These are phyloP conservation scores for Saccharomycopsis fodiens DNA, from an alignment of 805 yeast genomes.

Conservation along the genomic window DNA sequence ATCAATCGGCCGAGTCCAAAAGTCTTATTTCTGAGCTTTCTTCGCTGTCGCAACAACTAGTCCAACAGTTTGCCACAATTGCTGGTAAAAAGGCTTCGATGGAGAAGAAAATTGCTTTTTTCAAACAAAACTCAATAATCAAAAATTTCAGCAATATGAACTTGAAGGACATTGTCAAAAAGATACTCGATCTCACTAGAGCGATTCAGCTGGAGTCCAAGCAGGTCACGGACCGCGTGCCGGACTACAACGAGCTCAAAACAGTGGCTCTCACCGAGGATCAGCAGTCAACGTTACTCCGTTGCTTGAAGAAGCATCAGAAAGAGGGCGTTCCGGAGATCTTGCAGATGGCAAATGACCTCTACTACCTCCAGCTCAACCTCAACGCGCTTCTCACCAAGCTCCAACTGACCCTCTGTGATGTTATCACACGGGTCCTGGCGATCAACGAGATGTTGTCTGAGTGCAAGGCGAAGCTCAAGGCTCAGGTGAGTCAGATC, in stretches of 20 bases:
- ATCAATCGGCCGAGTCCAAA: constrained; percentile 28
- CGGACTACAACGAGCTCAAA: constrained; percentile 18
- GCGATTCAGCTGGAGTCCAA: constrained; percentile 24
- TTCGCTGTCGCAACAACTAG: constrained; percentile 25
- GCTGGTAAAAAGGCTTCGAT: constrained; percentile 34
- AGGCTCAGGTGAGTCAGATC: constrained; percentile 18
- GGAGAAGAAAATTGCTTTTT: constrained; percentile 34
- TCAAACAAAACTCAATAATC: constrained; percentile 32
- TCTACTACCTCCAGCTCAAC: constrained; percentile 30
- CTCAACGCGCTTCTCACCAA: constrained; percentile 31
- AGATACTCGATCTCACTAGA: constrained; percentile 21
- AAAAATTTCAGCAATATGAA: constrained; percentile 23
- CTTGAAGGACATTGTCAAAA: constrained; percentile 20
- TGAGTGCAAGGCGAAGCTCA: constrained; percentile 23
- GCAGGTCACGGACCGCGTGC: constrained; percentile 19
- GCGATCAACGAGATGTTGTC: constrained; percentile 8
- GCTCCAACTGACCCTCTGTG: constrained; percentile 19
- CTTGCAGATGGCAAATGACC: constrained; percentile 26
- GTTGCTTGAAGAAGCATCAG: constrained; percentile 24
- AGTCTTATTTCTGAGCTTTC: constrained; percentile 20
- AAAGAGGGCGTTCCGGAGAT: constrained; percentile 28
- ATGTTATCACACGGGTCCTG: constrained; percentile 21
- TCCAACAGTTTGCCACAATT: constrained; percentile 28
- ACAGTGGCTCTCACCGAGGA: constrained; percentile 18
- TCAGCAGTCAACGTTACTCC: constrained; percentile 17